Evolutionary conservation across 352 stramenopile genomes (phyloP).

Genomic region (Elongisporangium prolatum): DNA sequence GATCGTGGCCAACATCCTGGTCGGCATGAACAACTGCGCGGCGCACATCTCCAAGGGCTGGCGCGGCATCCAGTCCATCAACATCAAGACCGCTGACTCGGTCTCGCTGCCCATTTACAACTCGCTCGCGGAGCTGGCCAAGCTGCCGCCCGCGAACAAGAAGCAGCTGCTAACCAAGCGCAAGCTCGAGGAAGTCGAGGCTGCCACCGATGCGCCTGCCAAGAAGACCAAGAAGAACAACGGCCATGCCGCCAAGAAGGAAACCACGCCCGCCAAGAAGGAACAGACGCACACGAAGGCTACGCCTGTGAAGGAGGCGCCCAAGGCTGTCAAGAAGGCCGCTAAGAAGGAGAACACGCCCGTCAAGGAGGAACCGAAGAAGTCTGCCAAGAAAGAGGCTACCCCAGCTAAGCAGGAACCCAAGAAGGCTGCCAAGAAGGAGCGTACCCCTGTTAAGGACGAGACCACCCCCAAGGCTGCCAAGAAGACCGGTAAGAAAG

Average conservation of each 20-base stretch:
- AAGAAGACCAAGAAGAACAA: constrained; percentile 16
- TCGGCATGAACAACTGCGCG: constrained; percentile 66
- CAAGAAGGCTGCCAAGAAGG: constrained; percentile 11
- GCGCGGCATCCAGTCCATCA: constrained; percentile 91
- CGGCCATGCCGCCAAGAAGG: constrained; percentile 11
- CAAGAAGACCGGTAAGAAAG: constrained; percentile 22
- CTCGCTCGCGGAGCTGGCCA: constrained; percentile 47
- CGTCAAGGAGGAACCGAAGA: constrained; percentile 2
- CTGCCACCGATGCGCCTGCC: constrained; percentile 10
- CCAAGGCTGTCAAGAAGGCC: constrained; percentile 19
- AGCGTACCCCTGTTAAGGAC: constrained; percentile 4
- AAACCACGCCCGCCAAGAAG: constrained; percentile 1
- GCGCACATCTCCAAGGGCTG: constrained; percentile 86
- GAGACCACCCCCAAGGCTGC: constrained; percentile 2
- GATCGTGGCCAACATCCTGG: constrained; percentile 75
- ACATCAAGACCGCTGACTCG: constrained; percentile 86
- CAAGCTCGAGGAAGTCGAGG: constrained; percentile 52
- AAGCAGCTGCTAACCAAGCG: constrained; percentile 53
- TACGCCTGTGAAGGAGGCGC: constrained; percentile 8
- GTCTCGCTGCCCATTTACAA: constrained; percentile 92
- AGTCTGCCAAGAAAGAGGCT: constrained; percentile 19
- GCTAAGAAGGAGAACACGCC: constrained; percentile 2
- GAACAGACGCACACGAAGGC: constrained; percentile 16
- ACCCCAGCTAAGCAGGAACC: background rate
- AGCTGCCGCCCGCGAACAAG: constrained; percentile 54